Evolutionary conservation across 1,284 basidiomycete species (phyloP).

Genomic region (Ustilago cynodontis): DNA sequence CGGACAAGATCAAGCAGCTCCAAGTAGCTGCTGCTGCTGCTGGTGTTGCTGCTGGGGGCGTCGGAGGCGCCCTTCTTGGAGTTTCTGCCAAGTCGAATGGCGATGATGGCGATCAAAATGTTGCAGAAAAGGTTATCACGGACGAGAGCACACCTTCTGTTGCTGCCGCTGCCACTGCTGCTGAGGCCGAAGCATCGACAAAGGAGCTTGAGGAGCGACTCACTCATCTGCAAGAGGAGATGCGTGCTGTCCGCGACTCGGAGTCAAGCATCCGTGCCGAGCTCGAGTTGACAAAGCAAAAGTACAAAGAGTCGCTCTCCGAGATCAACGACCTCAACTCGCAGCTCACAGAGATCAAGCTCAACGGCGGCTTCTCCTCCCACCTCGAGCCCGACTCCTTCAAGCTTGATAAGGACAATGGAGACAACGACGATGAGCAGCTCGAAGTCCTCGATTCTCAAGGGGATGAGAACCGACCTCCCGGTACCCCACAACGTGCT

Average conservation of each 20-base stretch:
- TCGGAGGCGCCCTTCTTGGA: constrained; percentile 22
- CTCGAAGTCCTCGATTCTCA: constrained; percentile 56
- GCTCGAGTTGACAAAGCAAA: constrained; percentile 80
- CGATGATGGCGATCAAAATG: neutral
- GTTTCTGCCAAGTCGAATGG: constrained; percentile 6
- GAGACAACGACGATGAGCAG: constrained; percentile 47
- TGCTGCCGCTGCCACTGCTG: constrained; percentile 82
- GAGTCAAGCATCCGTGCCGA: constrained; percentile 72
- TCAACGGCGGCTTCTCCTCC: constrained; percentile 28
- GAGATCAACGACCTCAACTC: constrained; percentile 82
- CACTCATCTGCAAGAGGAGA: constrained; percentile 75
- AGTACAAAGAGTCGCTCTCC: constrained; percentile 87
- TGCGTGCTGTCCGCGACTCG: constrained; percentile 51
- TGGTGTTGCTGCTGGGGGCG: constrained; percentile 20
- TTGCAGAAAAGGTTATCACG: neutral
- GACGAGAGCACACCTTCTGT: constrained; percentile 54
- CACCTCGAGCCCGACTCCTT: constrained; percentile 29
- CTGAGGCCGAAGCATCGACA: constrained; percentile 85
- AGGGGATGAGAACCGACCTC: constrained; percentile 34
- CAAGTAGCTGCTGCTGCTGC: constrained; percentile 41
- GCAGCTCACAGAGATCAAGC: constrained; percentile 59
- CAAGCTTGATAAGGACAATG: constrained; percentile 36
- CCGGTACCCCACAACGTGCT: constrained; percentile 21
- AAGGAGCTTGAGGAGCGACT: constrained; percentile 76
- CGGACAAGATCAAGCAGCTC: constrained; percentile 39